A percentile compares a stretch with the other conserved stretches of the same genome.
Evolutionary conservation across 192 early-diverging fungal species (phyloP).

Genomic region (Coemansia sp.): DNA sequence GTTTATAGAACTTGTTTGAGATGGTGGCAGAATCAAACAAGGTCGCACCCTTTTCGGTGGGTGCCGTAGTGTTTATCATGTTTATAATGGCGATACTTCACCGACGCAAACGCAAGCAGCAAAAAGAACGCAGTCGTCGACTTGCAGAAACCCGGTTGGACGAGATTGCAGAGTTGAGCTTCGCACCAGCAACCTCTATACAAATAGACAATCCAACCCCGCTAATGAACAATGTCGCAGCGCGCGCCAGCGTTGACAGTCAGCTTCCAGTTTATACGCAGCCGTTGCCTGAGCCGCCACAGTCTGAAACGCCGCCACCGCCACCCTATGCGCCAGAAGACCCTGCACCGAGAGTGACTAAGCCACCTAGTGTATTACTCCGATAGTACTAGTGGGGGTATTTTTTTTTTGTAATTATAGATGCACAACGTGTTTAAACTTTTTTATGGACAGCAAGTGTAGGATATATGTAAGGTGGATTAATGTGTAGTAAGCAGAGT

Average conservation of each 20-base stretch:
- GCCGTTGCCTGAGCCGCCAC: not conserved
- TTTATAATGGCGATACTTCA: not conserved
- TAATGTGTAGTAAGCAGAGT: not conserved
- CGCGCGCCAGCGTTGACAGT: constrained; percentile 4
- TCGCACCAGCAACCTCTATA: not conserved
- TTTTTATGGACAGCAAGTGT: not conserved
- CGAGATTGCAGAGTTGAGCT: not conserved
- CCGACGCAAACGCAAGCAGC: not conserved
- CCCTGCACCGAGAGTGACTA: constrained; percentile 2
- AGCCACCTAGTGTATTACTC: constrained; percentile 1
- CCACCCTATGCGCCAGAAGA: constrained; percentile 5
- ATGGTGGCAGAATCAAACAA: not conserved
- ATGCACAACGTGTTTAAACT: not conserved
- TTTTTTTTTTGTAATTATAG: not conserved
- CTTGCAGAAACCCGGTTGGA: not conserved
- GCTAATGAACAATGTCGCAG: not conserved
- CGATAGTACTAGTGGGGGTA: not conserved
- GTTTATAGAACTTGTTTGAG: not conserved
- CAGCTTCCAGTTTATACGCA: constrained; percentile 2
- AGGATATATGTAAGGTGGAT: not conserved
- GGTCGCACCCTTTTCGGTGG: constrained; percentile 3
- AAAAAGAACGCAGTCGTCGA: not conserved
- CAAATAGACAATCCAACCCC: not conserved
- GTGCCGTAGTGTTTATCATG: not conserved
- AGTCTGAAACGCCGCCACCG: not conserved